Evolutionary conservation across 305 asterid species (phyloP).

Genomic region (Euphrasia arctica): DNA sequence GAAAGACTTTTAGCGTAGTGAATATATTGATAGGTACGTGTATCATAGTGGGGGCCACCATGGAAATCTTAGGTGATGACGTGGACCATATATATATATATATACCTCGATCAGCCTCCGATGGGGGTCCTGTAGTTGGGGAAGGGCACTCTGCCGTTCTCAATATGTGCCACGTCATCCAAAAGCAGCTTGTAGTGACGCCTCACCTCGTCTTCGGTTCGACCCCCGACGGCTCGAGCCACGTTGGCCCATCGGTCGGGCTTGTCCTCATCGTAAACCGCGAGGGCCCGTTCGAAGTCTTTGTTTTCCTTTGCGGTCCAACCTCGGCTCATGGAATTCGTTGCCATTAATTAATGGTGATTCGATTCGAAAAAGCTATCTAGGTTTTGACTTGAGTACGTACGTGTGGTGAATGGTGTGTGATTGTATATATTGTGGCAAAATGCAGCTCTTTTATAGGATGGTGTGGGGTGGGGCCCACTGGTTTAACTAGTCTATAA

Average conservation of each 20-base stretch:
- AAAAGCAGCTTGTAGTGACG: constrained; percentile 57
- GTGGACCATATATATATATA: no score
- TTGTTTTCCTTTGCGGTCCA: constrained; percentile 73
- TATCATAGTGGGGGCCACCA: no score
- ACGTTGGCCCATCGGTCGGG: constrained; percentile 79
- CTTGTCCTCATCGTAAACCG: constrained; percentile 52
- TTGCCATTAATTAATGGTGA: no score
- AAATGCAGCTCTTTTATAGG: constrained; percentile 37
- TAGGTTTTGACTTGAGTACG: not conserved
- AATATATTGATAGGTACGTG: not conserved
- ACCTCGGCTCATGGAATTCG: constrained; percentile 33
- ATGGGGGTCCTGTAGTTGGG: constrained; percentile 47
- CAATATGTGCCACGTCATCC: constrained; percentile 51
- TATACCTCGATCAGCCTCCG: no score
- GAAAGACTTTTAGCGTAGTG: not conserved
- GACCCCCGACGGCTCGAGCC: constrained; percentile 60
- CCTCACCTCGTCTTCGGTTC: constrained; percentile 68
- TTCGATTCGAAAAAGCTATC: no score
- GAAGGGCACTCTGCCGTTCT: constrained; percentile 47
- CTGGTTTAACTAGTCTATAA: not conserved
- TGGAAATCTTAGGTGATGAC: no score
- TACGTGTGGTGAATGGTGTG: not conserved
- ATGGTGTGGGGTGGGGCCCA: no score
- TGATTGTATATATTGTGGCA: not conserved
- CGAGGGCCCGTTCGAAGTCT: constrained; percentile 73